Evolutionary conservation across 148 eudicot genomes (phyloP), one percentile per base, ranked within the genome.

Genomic region (Camellia sinensis): DNA sequence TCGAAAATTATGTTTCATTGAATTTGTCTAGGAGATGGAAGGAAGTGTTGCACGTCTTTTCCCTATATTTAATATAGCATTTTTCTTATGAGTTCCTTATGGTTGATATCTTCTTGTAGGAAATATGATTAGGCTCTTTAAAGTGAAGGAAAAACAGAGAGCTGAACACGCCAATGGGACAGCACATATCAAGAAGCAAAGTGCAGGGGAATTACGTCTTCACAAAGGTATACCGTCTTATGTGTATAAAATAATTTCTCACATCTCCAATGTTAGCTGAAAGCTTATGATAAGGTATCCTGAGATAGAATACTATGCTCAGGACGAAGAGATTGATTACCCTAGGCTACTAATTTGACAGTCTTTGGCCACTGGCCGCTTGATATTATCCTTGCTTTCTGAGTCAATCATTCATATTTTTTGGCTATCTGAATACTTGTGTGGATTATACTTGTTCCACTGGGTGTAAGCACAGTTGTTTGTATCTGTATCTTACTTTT

Each of bases 141-240:
- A 92, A 77, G 94, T 90, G 76, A 94, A 92, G 85, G 92, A 89
- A 61, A 94, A 88, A 76, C 96, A 92, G 62, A 90, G 86, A 83
- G 97, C 96, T 45, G 98, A 92, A 82, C 87, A 81, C 82, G 73
- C 86, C 17, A 92, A 94, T 82, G 98, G 96, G 68, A 88, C 87
- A 82, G 66, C 91, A 73, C 87, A 85, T 10, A 82, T 83, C 71
- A 94, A 92, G 90, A 94, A 90, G 86, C 97, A 94, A 86, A 81
- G 91, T 84, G 98, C 98, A 37, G 98, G 97, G 78, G 98, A 92
- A 82, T 74, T 94, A 54, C 94, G 98, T 73, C 91, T 92, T 82
- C 89, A 92, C 67, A 94, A 83, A 89, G 98, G 95, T 93, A 13
- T 56, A 21, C 74, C 18, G 14, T 64, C 48, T 67, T 40, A 1